Evolutionary conservation across 306 rosid species (phyloP), one percentile per base, ranked within the genome.

Genomic region (Leucaena leucocephala): DNA sequence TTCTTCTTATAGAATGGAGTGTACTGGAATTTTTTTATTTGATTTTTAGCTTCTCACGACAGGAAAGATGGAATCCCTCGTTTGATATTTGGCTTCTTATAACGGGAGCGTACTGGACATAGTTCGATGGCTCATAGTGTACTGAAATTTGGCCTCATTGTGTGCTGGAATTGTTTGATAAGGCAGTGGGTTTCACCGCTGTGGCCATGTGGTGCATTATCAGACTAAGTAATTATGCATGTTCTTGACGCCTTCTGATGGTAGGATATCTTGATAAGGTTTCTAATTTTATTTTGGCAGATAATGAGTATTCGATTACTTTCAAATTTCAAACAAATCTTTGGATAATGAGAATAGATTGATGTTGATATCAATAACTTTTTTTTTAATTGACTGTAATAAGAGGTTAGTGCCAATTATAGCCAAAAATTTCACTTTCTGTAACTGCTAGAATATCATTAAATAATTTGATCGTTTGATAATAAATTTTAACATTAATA

Each of bases 391-490:
- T 33, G 39, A 54, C 75, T 4, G 71, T 76, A 69, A 46, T 34
- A 21, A n/a, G 14, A 8, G 7, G 48, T 54, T 65, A 22, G 2
- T 39, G 5, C 15, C 66, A 68, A 33, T 42, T 40, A 15, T 27
- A 8, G 35, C n/a, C 40, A 0, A 49, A 22, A 34, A 71, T 50
- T 72, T 46, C n/a, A 22, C 17, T 16, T 67, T 44, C 15, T 2
- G 44, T 52, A 82, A 82, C 72, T 15, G 79, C 59, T 48, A 14
- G 71, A 39, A 21, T 19, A 45, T 43, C 49, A 64, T 77, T n/a
- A 35, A 61, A 70, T 40, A 59, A 76, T 69, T 59, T 62, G 66
- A 21, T 40, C 66, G 62, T 81, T 8, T 27, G 66, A 68, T 52
- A 7, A 40, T 75, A 9, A 68, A 19, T 38, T 38, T 10, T 22